phyloP scores from a whole-genome alignment of 805 yeast genomes.

The Metschnikowia vanudenii region DNA sequence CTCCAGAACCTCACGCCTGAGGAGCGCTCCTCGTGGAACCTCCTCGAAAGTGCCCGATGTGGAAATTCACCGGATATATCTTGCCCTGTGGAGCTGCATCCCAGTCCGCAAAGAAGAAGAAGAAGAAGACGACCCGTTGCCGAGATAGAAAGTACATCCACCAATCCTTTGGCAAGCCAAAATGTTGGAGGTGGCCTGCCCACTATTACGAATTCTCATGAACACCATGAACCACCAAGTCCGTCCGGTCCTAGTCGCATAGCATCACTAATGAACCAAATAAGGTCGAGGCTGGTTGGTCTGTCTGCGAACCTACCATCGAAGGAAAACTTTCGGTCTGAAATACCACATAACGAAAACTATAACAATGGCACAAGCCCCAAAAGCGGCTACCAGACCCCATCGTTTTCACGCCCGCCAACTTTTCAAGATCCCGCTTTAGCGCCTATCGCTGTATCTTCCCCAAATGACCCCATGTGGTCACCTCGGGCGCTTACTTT shows the following conservation, averaged over 20 bases:
- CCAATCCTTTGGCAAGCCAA: not conserved
- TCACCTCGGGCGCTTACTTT: constrained; percentile 21
- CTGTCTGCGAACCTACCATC: not conserved
- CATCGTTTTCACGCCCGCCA: too few species aligned
- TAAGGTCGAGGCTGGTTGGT: constrained; percentile 9
- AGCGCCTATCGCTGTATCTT: too few species aligned
- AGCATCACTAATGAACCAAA: constrained; percentile 24
- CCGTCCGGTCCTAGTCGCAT: constrained; percentile 14
- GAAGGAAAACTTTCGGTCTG: too few species aligned
- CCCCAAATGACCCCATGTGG: too few species aligned
- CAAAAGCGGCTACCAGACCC: too few species aligned
- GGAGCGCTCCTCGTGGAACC: constrained; percentile 38
- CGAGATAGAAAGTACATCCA: not conserved
- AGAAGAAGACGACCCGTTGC: not conserved
- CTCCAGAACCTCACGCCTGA: constrained; percentile 31
- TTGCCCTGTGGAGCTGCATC: not conserved
- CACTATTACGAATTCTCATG: not conserved
- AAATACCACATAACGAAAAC: too few species aligned
- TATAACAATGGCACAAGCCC: not conserved
- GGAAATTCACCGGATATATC: constrained; percentile 1
- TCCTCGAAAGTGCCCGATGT: constrained; percentile 32
- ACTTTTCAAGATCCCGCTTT: too few species aligned
- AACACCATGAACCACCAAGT: not conserved
- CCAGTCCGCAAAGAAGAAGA: not conserved
- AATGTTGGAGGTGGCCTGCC: not conserved